A percentile compares a stretch with the other conserved stretches of the same genome.
Evolutionary conservation across 108 stramenopile species (phyloP).

Genomic region (Ochromonas danica): DNA sequence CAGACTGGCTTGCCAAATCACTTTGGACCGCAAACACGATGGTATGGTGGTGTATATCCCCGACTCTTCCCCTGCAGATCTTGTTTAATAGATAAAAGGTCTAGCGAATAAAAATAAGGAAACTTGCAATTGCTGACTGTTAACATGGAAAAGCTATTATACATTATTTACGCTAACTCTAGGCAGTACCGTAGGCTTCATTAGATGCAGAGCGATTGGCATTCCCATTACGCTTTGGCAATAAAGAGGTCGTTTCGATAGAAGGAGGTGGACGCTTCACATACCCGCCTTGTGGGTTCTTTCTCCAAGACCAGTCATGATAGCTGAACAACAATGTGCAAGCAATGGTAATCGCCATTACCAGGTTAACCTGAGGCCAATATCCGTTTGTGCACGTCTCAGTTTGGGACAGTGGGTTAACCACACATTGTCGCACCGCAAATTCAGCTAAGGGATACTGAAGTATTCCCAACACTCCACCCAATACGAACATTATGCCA

Average conservation of each 20-base stretch:
- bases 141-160: no score
- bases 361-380: not conserved
- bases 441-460: conserved; percentile 27
- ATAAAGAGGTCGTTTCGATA: no score
- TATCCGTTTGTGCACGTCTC: not conserved
- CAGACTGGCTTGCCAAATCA: conserved; percentile 28
- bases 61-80: not conserved
- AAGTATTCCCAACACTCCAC: conserved; percentile 35
- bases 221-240: no score
- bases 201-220: no score
- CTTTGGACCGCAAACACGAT: conserved; percentile 26
- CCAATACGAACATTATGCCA: conserved; percentile 57
- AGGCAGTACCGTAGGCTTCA: no score
- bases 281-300: no score
- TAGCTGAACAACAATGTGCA: not conserved
- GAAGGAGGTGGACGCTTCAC: no score
- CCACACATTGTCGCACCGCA: not conserved
- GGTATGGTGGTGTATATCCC: conserved; percentile 34
- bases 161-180: no score
- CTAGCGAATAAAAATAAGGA: no score
- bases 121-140: no score
- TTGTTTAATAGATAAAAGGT: no score
- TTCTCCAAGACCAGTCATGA: no score
- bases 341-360: not conserved
- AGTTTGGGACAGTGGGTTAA: not conserved